Evolutionary conservation across 345 rosid species (phyloP).

Genomic region (Physaria fendleri): DNA sequence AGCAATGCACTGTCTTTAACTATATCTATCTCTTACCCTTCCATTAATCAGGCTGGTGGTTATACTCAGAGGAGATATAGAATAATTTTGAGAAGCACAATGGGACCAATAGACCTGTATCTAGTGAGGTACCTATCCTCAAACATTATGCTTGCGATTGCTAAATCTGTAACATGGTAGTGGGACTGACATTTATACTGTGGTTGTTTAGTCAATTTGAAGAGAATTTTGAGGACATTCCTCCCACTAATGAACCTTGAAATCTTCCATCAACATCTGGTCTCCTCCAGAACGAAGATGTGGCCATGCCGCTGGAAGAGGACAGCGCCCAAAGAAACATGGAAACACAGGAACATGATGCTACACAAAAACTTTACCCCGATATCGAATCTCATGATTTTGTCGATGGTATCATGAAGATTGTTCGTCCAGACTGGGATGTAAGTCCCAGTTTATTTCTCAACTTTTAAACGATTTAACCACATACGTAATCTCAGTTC

Average conservation of each 20-base stretch:
- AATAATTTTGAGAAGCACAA: conserved; percentile 89
- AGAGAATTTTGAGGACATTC: conserved; percentile 82
- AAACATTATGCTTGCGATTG: conserved; percentile 1
- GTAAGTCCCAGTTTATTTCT: conserved; percentile 43
- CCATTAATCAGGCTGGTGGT: conserved; percentile 64
- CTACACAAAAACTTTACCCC: conserved; percentile 41
- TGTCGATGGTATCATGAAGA: conserved; percentile 86
- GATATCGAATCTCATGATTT: conserved; percentile 67
- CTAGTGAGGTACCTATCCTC: conserved; percentile 65
- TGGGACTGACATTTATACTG: conserved; percentile 1
- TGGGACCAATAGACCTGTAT: conserved; percentile 97
- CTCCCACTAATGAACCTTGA: conserved; percentile 48
- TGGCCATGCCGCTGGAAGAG: conserved; percentile 35
- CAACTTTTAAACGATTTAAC: neutral
- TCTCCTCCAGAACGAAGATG: conserved; percentile 38
- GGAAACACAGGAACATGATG: conserved; percentile 47
- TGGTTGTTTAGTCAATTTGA: conserved; percentile 65
- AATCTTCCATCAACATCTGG: conserved; percentile 48
- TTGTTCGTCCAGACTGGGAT: conserved; percentile 81
- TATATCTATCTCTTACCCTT: neutral
- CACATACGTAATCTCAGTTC: neutral
- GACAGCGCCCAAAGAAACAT: conserved; percentile 50
- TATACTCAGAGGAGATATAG: conserved; percentile 87
- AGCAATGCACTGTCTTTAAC: neutral
- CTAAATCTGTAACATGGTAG: neutral